A percentile compares a stretch with the other conserved stretches of the same genome.
phyloP scores from a whole-genome alignment of 805 yeast species.

The Wickerhamomyces xylosicus region DNA sequence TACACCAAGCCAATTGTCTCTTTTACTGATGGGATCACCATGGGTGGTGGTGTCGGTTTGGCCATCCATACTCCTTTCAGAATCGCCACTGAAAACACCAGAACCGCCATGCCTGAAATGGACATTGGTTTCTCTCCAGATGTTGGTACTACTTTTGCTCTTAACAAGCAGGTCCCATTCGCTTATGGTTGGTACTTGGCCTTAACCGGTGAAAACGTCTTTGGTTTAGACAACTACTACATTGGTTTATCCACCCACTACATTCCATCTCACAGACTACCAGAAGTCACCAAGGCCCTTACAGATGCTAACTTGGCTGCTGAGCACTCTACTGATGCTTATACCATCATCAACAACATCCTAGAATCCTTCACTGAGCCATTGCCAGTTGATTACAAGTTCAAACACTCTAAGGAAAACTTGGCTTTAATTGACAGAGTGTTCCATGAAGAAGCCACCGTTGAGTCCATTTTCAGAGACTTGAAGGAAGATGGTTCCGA shows the following conservation, averaged over 20 bases:
- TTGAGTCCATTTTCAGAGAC: slow-evolving; percentile 38
- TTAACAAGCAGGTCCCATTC: slow-evolving; percentile 67
- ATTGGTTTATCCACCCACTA: slow-evolving; percentile 89
- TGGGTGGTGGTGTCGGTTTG: slow-evolving; percentile 98
- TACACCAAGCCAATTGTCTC: slow-evolving; percentile 82
- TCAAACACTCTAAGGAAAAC: slow-evolving; percentile 44
- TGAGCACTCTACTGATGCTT: slow-evolving; percentile 17
- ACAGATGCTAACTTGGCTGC: slow-evolving; percentile 26
- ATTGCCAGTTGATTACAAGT: slow-evolving; percentile 52
- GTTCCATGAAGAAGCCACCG: slow-evolving; percentile 38
- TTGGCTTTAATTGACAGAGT: slow-evolving; percentile 57
- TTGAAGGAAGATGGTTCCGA: slow-evolving; percentile 43
- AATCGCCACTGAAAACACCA: slow-evolving; percentile 83
- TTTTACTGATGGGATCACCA: slow-evolving; percentile 81
- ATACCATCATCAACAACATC: slow-evolving; percentile 48
- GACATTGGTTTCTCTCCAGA: slow-evolving; percentile 95
- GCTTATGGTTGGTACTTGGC: slow-evolving; percentile 80
- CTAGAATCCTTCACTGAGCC: slow-evolving; percentile 72
- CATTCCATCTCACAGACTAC: slow-evolving; percentile 56
- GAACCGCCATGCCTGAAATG: slow-evolving; percentile 97
- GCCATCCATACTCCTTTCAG: slow-evolving; percentile 88
- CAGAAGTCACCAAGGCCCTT: slow-evolving; percentile 53
- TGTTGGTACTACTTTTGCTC: slow-evolving; percentile 87
- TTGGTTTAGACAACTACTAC: slow-evolving; percentile 72
- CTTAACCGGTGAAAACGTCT: slow-evolving; percentile 70